Percentiles rank a stretch among this genome's conserved stretches.
Conservation (phyloP, 192 early-diverging fungal species). For the Mortierella hygrophila region DNA sequence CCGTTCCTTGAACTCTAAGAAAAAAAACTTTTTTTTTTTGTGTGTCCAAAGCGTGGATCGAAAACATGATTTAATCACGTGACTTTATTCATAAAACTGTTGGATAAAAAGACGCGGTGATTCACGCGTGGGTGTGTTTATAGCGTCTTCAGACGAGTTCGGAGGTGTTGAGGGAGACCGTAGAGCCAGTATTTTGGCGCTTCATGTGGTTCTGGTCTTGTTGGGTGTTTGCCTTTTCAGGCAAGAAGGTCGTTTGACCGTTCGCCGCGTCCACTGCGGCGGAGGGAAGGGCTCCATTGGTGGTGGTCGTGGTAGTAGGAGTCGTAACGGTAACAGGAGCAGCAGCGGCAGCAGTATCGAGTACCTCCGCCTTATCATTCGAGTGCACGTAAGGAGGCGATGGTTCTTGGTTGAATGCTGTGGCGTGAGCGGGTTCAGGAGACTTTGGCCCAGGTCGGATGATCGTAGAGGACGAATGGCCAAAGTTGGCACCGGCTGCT, state of each 20-base stretch:
- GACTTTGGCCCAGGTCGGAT: neutral
- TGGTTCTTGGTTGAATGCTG: neutral
- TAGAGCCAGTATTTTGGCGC: slow-evolving; percentile 20
- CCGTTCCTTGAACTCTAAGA: neutral
- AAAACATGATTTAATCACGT: neutral
- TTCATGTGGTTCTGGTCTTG: neutral
- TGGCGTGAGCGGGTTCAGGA: neutral
- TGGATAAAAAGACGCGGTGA: neutral
- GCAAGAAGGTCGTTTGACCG: neutral
- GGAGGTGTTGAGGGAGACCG: slow-evolving; percentile 5
- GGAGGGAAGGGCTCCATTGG: neutral
- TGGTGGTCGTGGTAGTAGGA: neutral
- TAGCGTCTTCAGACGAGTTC: neutral
- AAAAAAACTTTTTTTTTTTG: neutral
- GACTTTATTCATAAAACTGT: neutral
- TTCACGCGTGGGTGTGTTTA: neutral
- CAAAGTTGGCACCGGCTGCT: slow-evolving; percentile 1
- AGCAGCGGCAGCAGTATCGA: neutral
- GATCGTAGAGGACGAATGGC: neutral
- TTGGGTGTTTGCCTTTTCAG: neutral
- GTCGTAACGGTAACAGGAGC: neutral
- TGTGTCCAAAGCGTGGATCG: neutral
- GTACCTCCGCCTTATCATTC: neutral
- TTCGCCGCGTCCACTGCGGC: neutral
- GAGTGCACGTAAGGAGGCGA: neutral